Conservation (phyloP, 306 rosid species). For the Medicago ruthenica region DNA sequence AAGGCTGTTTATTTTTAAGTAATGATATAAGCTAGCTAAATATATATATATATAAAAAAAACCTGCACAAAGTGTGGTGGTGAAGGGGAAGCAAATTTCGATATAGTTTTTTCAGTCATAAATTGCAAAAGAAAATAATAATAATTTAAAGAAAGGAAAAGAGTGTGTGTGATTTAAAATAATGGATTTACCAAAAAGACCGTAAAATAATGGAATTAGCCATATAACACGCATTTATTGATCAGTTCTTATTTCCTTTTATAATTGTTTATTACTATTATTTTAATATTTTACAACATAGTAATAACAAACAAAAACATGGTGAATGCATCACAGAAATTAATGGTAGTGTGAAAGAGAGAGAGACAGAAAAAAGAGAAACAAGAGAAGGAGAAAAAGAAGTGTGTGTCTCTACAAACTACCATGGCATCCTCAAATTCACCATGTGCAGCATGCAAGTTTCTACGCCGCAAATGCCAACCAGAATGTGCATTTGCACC, state of each 20-base stretch:
- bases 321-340: constrained; percentile 49
- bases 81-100: constrained; percentile 1
- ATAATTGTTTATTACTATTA: constrained; percentile 29
- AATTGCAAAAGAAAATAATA: not conserved
- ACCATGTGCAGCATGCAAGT: constrained; percentile 98
- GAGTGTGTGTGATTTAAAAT: constrained; percentile 50
- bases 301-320: constrained; percentile 44
- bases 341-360: constrained; percentile 47
- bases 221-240: constrained; percentile 53
- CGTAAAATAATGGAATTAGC: constrained; percentile 47
- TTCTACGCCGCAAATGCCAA: constrained; percentile 90
- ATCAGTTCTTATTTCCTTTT: constrained; percentile 20
- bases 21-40: not conserved
- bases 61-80: constrained; percentile 13
- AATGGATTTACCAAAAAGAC: constrained; percentile 40
- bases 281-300: constrained; percentile 43
- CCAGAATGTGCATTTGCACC: constrained; percentile 97
- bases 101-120: not conserved
- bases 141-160: constrained; percentile 30
- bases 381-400: constrained; percentile 5
- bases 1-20: too few species aligned
- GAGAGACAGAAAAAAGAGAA: not conserved
- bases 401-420: not conserved
- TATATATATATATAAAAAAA: not conserved
- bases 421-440: constrained; percentile 56